phyloP scores from a whole-genome alignment of 305 asterid species.

The Fraxinus ornus region DNA sequence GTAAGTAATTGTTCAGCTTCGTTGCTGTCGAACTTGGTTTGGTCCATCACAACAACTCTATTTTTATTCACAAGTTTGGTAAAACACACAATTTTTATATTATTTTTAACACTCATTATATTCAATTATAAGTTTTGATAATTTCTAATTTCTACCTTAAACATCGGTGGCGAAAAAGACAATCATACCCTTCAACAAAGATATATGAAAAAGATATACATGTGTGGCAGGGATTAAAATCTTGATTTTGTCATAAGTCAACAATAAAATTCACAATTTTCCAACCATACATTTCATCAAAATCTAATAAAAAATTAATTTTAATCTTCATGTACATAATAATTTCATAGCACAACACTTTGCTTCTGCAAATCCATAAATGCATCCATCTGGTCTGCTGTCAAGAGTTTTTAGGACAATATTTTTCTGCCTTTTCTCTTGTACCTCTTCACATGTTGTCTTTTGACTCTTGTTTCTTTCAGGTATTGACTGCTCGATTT shows the following conservation, averaged over 20 bases:
- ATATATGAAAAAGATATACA: not conserved
- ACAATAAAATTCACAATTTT: too few relatives aligned
- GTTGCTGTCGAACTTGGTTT: not conserved
- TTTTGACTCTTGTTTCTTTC: too few relatives aligned
- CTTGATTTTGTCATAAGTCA: too few relatives aligned
- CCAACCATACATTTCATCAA: too few relatives aligned
- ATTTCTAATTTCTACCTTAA: not conserved
- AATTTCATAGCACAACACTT: not conserved
- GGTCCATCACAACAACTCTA: not conserved
- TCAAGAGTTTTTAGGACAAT: not conserved
- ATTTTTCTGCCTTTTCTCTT: not conserved
- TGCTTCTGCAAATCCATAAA: not conserved
- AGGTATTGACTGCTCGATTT: not conserved
- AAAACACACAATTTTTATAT: too few relatives aligned
- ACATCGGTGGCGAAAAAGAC: not conserved
- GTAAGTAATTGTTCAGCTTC: not conserved
- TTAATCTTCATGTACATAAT: too few relatives aligned
- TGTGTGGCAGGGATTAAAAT: too few relatives aligned
- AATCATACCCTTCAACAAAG: not conserved
- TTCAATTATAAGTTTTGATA: not conserved
- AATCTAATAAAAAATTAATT: too few relatives aligned
- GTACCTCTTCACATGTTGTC: not conserved
- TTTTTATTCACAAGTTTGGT: not conserved
- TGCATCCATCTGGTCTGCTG: not conserved
- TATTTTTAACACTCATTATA: not conserved